Base-by-base conservation (phyloP, 768 basidiomycete species). In the Amanita subjunquillea region DNA sequence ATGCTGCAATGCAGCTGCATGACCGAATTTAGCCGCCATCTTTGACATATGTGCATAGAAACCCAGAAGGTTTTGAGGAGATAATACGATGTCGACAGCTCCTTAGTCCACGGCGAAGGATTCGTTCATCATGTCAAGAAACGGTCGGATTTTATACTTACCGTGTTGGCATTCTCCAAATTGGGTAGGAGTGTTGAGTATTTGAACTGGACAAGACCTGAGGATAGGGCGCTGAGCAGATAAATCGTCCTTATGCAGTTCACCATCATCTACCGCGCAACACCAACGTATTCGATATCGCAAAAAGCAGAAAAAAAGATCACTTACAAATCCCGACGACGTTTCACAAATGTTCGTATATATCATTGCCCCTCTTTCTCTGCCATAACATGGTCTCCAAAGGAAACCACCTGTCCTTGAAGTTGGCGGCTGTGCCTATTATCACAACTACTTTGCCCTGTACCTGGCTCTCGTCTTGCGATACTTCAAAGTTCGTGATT, bases 121-220 rank as follows among this genome's bases (percentile, higher is more conserved):
- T 29, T 46, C 6, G 49, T 30, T 4, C 45, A 12, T 13, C 7
- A 4, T n/a, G 3, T n/a, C 29, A 13, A 36, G 2, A 50, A 2
- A 12, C 34, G 38, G 49, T 20, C 17, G 29, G 23, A 23, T 27
- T 15, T 22, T 43, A 32, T 1, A 46, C 80, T 60, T 63, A 94
- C 91, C 13, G 83, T 82, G 4, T 77, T 76, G 0, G 87, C 81
- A 57, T 83, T 87, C 65, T 91, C 92, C 46, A 99, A 73, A 63
- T 97, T 97, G 0, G 93, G 92, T 2, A 98, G 72, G 3, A 99
- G 72, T 0, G 87, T 88, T 2, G 83, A 83, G 93, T 95, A 55
- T 90, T 87, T 1, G 79, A 72, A 3, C 84, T 83, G 23, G 91
- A 87, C n/a, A 99, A 74, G 27, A 95, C 76, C 3, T 82, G 76